These are phyloP conservation scores for Withania somnifera DNA, from an alignment of 305 asterid species.

Conservation along the genomic window DNA sequence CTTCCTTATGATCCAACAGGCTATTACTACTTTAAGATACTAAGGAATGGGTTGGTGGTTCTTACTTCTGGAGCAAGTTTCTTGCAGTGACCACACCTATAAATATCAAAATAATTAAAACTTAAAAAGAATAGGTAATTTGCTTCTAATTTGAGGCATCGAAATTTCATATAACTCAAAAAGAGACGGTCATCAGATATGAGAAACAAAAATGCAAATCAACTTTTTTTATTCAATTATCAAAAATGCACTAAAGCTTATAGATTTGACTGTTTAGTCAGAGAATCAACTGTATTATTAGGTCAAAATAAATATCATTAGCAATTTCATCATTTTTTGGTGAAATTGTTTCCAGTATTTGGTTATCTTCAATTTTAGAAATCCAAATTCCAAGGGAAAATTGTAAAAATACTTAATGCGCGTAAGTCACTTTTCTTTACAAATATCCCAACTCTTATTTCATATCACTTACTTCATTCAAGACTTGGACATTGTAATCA, in stretches of 20 bases:
- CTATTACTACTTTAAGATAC: not conserved
- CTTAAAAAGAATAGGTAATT: not conserved
- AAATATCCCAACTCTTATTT: not conserved
- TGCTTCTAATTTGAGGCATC: not conserved
- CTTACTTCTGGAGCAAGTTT: slow-evolving; percentile 93
- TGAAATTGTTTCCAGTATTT: not conserved
- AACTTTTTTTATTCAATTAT: not conserved
- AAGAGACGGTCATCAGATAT: not conserved
- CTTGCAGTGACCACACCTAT: slow-evolving; percentile 98
- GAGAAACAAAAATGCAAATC: not conserved
- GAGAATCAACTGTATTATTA: not conserved
- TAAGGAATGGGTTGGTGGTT: not conserved
- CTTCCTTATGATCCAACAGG: not conserved
- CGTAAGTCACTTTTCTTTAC: not conserved
- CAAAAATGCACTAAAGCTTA: not conserved
- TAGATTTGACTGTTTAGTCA: not conserved
- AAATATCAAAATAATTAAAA: not conserved
- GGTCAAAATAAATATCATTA: not conserved
- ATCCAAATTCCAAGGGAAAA: not conserved
- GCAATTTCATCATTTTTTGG: not conserved
- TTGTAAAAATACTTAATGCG: not conserved
- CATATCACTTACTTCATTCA: not conserved
- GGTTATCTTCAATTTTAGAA: no score
- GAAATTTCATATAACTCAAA: not conserved
- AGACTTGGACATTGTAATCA: not conserved